phyloP scores from a whole-genome alignment of 73 alveolate genomes.

The Paramecium sonneborni region DNA sequence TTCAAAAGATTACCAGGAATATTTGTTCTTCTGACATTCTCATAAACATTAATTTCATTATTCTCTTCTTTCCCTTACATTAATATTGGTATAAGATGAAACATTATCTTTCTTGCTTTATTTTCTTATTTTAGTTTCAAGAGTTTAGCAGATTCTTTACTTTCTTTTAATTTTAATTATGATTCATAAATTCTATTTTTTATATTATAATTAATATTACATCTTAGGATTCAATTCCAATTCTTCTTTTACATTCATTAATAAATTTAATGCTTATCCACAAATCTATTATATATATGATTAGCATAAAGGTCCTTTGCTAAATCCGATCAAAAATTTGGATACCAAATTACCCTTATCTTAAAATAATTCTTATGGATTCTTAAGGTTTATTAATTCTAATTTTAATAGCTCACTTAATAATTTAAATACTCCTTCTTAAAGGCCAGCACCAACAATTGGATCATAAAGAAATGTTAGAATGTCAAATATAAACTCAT shows the following conservation, averaged over 20 bases:
- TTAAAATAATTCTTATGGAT: background rate
- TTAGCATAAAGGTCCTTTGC: conserved; percentile 3
- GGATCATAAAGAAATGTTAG: conserved; percentile 33
- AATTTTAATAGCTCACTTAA: background rate
- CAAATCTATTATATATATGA: background rate
- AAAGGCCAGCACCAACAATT: conserved; percentile 35
- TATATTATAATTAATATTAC: background rate
- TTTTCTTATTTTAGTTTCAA: background rate
- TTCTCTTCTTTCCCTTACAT: background rate
- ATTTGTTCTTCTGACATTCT: background rate
- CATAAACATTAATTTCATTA: conserved; percentile 1
- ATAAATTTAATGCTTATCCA: conserved; percentile 14
- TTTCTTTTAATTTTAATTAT: background rate
- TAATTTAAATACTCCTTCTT: conserved; percentile 27
- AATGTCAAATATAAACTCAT: conserved; percentile 30
- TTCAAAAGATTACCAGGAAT: background rate
- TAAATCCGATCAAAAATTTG: background rate
- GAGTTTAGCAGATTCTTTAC: background rate
- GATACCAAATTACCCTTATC: background rate
- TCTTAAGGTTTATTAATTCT: background rate
- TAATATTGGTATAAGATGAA: background rate
- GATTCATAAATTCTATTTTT: conserved; percentile 1
- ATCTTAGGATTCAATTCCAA: conserved; percentile 21
- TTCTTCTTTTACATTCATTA: conserved; percentile 33
- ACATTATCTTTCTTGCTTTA: background rate